Evolutionary conservation across 2,329 filamentous ascomycete genomes (phyloP), one percentile per base, ranked within the genome.

Genomic region (Aspergillus texensis): DNA sequence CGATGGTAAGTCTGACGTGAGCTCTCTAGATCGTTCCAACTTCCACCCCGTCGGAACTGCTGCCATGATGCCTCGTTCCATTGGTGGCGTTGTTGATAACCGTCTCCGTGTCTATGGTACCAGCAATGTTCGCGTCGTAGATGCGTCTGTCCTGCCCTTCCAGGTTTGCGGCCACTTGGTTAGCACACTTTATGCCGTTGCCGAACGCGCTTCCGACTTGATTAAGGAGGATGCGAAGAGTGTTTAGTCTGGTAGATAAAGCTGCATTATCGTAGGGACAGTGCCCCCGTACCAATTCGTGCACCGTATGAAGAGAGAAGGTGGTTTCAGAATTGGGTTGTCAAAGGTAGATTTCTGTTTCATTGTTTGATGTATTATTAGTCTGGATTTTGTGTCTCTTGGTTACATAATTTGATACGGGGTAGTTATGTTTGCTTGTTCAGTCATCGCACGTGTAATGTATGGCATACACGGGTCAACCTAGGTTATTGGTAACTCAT

Each of bases 41-140:
- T 76, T 68, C 63, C 76, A 78, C 58, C 69, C 72, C 4, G 68
- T 72, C 34, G 73, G 75, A 21, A 77, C 73, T 6, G 70, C 71
- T 14, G 71, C 75, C 28, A 78, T 78, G 75, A 62, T 76, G 57
- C 75, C 75, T 24, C 64, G 69, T 24, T 65, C 70, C 1, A 67
- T 67, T 28, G 74, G 75, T 43, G 75, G 78, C 19, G 78, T 80
- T 10, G 73, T 78, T 4, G 64, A 69, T 50, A 46, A 66, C 6
- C 64, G 67, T 1, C 68, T 78, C 28, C 68, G 64, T 12, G 76
- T 78, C 11, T 75, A 77, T 64, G 74, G 75, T 9, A 77, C 76
- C 1, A 67, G 62, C 34, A 78, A 78, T 62, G 67, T 78, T 6
- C 68, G 75, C 4, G 74, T 78, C 1, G 64, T 75, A 5, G 76